Evolutionary conservation across 768 basidiomycete genomes (phyloP).

Genomic region (Podaxis rugospora): DNA sequence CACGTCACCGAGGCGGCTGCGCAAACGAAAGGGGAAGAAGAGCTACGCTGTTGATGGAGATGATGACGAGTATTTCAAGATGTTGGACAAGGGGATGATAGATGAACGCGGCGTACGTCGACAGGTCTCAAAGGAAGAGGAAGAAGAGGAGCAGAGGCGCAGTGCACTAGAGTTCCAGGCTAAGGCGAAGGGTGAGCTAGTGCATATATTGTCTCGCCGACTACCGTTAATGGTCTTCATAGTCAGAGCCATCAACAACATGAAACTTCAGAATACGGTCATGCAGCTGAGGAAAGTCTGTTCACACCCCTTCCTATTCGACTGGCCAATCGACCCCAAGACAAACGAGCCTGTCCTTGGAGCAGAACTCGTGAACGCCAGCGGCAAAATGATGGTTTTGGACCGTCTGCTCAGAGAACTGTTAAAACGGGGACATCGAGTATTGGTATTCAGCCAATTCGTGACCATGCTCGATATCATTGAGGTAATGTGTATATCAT

Average conservation of each 20-base stretch:
- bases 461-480: slow-evolving; percentile 96
- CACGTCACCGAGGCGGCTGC: slow-evolving; percentile 26
- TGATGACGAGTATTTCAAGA: slow-evolving; percentile 65
- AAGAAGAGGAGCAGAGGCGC: slow-evolving; percentile 45
- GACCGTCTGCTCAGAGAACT: slow-evolving; percentile 83
- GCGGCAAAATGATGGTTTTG: slow-evolving; percentile 97
- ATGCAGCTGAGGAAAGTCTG: slow-evolving; percentile 98
- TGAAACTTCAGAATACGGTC: slow-evolving; percentile 89
- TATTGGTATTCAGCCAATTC: slow-evolving; percentile 89
- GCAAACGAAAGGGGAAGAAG: slow-evolving; percentile 31
- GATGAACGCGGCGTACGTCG: slow-evolving; percentile 30
- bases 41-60: slow-evolving; percentile 55
- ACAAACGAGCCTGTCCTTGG: slow-evolving; percentile 65
- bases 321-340: slow-evolving; percentile 67
- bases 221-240: background rate
- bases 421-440: slow-evolving; percentile 78
- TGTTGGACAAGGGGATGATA: slow-evolving; percentile 46
- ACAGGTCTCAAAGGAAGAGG: slow-evolving; percentile 25
- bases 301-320: slow-evolving; percentile 89
- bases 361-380: slow-evolving; percentile 77
- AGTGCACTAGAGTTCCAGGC: slow-evolving; percentile 54
- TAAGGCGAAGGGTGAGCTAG: slow-evolving; percentile 51
- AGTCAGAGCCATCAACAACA: slow-evolving; percentile 88
- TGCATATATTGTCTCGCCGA: background rate
- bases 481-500: slow-evolving; percentile 46